Evolutionary conservation across 257 asterid species (phyloP), one percentile per base, ranked within the genome.

Genomic region (Solanum pimpinellifolium): DNA sequence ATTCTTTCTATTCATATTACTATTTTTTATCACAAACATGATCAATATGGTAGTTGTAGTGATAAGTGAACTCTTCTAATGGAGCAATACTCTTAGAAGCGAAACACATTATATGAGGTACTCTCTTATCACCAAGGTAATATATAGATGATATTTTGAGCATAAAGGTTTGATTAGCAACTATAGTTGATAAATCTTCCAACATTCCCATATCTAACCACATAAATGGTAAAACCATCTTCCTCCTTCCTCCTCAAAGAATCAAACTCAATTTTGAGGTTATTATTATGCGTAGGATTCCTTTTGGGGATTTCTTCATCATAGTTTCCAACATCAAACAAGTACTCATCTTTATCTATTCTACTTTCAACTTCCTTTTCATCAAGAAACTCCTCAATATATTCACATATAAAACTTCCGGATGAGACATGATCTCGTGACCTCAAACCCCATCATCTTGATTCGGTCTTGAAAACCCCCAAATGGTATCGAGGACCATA

Each of bases 91-190:
- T 88, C 88, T 89, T 81, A 69, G 91, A 44, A 47, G 95, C 93
- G 56, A 93, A 93, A 23, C 92, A 49, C 95, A 92, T 90, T 18
- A 92, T 42, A 23, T 91, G 97, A n/a, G 97, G 94, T 76, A 91
- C 39, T 60, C 84, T 89, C 66, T 60, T 11, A 66, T 94, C 91
- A 12, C 66, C 87, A 31, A 92, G 91, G 72, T 92, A 92, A 39
- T 87, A 94, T 29, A 92, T 25, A 94, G 31, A 92, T 25, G 11
- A 92, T 86, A 27, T 86, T 77, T 88, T 60, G 93, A 23, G 88
- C 94, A 65, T 60, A 87, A 11, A 94, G 90, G 77, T 92, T 92
- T 0, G 95, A 92, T 0, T 90, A 88, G 74, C 89, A 86, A 74
- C 92, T 86, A 42, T 90, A 88, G 70, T 88, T 91, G 41, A 94